Base-by-base conservation (phyloP, 75 land plant species). In the Chamaecyparis obtusa region DNA sequence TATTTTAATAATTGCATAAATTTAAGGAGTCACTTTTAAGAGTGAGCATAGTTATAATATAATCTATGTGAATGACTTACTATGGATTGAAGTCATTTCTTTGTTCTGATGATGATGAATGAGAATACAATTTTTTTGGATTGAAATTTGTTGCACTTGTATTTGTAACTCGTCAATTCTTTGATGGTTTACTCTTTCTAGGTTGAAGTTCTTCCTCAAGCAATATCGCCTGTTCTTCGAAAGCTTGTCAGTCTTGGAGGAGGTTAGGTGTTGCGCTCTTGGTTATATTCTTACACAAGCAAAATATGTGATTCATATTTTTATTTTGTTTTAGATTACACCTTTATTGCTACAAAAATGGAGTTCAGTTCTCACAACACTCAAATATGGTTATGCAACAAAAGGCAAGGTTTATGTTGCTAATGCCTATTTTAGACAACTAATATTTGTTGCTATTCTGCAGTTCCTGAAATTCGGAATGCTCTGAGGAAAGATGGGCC, bases 401-500 rank as follows among this genome's bases (percentile, higher is more conserved):
- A 85, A 36, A 30, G 5, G 41, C 36, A 30, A 54, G 15, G 86
- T 36, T 85, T 85, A 21, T 85, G 32, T 85, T 72, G 51, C 51
- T 49, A 49, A 49, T 85, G 33, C 15, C 30, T 72, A 75, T 32
- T 30, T 37, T 17, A 11, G 35, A 77, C 39, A 57, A 54, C 41
- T 85, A 86, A 86, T 51, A 43, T 83, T 80, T 37, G 41, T 17
- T 37, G 16, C 27, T 43, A 9, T 21, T 39, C 27, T 86, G 56
- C 88, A 90, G 93, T 88, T 81, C 93, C 94, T 57, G 93, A 92
- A 64, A 90, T 93, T 33, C 87, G 94, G 19, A 90, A 51, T 87
- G 93, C 93, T 27, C 77, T 93, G 84, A 88, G 93, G 37, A 93
- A 93, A 88, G 94, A 93, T 90, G 93, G 94, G 24, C 94, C 94